Evolutionary conservation across 257 asterid species (phyloP), one percentile per base, ranked within the genome.

Genomic region (Primulina tabacum): DNA sequence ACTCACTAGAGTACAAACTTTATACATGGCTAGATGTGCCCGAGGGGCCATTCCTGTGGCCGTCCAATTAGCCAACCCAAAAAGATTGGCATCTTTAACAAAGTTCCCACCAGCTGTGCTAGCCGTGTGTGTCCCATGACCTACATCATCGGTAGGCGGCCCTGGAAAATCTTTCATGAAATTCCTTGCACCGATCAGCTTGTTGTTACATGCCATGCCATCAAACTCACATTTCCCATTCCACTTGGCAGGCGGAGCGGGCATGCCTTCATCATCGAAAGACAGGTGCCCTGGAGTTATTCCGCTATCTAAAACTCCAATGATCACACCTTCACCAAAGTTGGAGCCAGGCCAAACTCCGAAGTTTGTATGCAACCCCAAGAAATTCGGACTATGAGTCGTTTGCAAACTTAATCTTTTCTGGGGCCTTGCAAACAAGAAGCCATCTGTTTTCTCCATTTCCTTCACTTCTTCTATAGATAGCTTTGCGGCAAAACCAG

Each of bases 41-140:
- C 52, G 56, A 11, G 77, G 77, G 8, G 80, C 77, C 17, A 71
- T 67, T 0, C 80, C 77, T 17, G 58, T 40, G 6, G 80, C 80
- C 26, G 65, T 76, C 50, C 80, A 71, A 21, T 67, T 66, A 30
- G 74, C 77, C 30, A 43, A 47, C 14, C 77, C 74, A 20, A 76
- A 61, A 34, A 67, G 30, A 68, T 68, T 60, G 17, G 77, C 80
- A 60, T 53, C 50, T 0, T 38, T 38, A 38, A 38, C 50, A 38
- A 38, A 38, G 50, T 38, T 38, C 50, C 50, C 50, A 21, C 70
- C 77, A 14, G 80, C 74, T 26, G 75, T 38, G 26, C 77, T 60
- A 6, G 74, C 32, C 18, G 80, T 71, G 59, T 71, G 80, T 0
- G 71, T 35, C 1, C 80, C 77, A 43, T 76, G 80, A 1, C 80